These are phyloP conservation scores for Euryodendron excelsum DNA, from an alignment of 148 eudicot species.

Conservation along the genomic window DNA sequence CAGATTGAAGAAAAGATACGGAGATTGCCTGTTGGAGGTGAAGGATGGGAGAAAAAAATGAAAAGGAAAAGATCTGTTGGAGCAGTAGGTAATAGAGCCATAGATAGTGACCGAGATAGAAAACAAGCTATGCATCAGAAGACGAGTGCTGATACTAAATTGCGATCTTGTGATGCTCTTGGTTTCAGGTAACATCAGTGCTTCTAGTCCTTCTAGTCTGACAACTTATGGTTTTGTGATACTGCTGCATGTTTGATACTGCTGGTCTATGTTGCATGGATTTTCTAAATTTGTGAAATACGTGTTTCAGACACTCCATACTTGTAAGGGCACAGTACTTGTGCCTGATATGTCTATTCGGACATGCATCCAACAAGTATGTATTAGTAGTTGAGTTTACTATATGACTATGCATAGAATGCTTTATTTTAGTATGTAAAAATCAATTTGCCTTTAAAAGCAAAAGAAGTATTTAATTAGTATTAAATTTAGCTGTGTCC, in stretches of 20 bases:
- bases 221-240: not conserved
- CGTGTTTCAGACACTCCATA: too few species aligned
- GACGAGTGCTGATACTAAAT: constrained; percentile 31
- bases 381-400: too few species aligned
- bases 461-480: too few species aligned
- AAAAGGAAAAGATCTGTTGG: constrained; percentile 56
- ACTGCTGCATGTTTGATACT: not conserved
- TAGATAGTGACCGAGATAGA: constrained; percentile 24
- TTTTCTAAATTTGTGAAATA: too few species aligned
- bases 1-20: constrained; percentile 47
- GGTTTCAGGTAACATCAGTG: constrained; percentile 31
- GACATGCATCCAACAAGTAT: too few species aligned
- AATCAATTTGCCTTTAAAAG: too few species aligned
- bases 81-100: constrained; percentile 26
- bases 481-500: too few species aligned
- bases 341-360: too few species aligned
- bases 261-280: too few species aligned
- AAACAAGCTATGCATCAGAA: constrained; percentile 36
- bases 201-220: not conserved
- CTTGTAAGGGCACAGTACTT: too few species aligned
- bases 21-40: constrained; percentile 46
- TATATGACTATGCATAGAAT: too few species aligned
- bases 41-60: constrained; percentile 52
- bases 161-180: constrained; percentile 34
- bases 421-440: too few species aligned